These are phyloP conservation scores for Postia placenta DNA, from an alignment of 768 basidiomycete genomes.

Conservation along the genomic window DNA sequence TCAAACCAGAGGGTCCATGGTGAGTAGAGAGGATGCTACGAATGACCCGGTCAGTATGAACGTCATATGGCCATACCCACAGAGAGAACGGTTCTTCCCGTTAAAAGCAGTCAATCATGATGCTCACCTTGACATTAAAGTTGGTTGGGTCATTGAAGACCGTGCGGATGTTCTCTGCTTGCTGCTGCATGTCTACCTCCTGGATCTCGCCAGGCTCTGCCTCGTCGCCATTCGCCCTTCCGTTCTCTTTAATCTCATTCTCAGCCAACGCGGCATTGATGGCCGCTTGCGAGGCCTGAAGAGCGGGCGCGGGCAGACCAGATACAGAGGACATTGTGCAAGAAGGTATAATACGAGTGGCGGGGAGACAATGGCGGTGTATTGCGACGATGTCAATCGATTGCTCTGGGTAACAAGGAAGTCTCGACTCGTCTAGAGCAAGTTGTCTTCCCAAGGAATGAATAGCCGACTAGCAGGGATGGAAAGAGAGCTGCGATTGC, in stretches of 20 bases:
- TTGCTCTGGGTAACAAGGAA: neutral
- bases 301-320: constrained; percentile 57
- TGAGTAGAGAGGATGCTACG: constrained; percentile 88
- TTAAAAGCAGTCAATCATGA: neutral
- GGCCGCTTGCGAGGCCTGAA: constrained; percentile 78
- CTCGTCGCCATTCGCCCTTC: constrained; percentile 30
- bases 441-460: neutral
- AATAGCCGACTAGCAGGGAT: neutral
- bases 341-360: neutral
- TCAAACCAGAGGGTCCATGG: constrained; percentile 99
- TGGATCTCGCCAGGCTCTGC: constrained; percentile 79
- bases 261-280: constrained; percentile 69
- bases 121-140: constrained; percentile 90
- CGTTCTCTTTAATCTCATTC: constrained; percentile 28
- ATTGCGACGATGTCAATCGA: neutral
- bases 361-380: neutral
- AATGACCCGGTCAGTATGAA: neutral
- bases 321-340: constrained; percentile 24
- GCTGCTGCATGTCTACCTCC: constrained; percentile 79
- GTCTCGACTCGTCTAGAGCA: neutral
- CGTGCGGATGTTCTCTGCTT: constrained; percentile 80
- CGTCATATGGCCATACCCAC: too few relatives aligned
- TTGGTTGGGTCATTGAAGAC: constrained; percentile 90
- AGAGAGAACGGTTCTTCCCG: too few relatives aligned
- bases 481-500: neutral